These are phyloP conservation scores for Amoeboaphelidium protococcarum DNA, from an alignment of 371 early-diverging fungal species.

Conservation along the genomic window DNA sequence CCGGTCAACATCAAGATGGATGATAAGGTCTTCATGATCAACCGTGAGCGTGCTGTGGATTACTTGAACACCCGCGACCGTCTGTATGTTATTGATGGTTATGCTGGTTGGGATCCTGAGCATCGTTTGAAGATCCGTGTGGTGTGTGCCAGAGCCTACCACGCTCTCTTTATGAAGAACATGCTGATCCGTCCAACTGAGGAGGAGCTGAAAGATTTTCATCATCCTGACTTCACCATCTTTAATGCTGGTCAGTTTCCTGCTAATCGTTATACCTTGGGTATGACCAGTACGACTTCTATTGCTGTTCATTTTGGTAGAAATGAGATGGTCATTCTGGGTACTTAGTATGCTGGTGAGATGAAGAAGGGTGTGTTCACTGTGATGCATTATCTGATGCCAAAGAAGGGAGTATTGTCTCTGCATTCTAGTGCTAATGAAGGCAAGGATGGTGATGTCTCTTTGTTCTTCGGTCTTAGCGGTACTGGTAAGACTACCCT, in stretches of 20 bases:
- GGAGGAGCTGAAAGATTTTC: conserved; percentile 61
- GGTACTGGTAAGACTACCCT: conserved; percentile 96
- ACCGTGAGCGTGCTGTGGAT: conserved; percentile 82
- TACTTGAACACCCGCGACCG: conserved; percentile 79
- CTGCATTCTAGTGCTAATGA: conserved; percentile 90
- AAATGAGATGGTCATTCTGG: conserved; percentile 66
- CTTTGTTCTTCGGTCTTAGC: conserved; percentile 89
- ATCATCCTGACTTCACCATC: conserved; percentile 85
- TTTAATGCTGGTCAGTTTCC: conserved; percentile 88
- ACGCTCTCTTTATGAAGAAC: conserved; percentile 85
- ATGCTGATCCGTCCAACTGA: conserved; percentile 85
- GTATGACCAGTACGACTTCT: conserved; percentile 82
- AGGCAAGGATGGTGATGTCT: conserved; percentile 66
- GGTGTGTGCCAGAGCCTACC: conserved; percentile 83
- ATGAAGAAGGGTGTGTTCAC: conserved; percentile 97
- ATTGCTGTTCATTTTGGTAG: conserved; percentile 66
- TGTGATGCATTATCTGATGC: conserved; percentile 96
- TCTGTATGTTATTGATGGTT: conserved; percentile 82
- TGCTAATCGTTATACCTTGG: conserved; percentile 79
- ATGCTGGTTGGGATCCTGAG: conserved; percentile 73
- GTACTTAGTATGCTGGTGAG: conserved; percentile 92
- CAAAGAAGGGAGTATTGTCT: conserved; percentile 75
- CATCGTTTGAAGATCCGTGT: conserved; percentile 85
- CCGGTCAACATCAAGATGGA: conserved; percentile 76
- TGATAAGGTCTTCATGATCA: conserved; percentile 65